A percentile compares a stretch with the other conserved stretches of the same genome.
Evolutionary conservation across 352 stramenopile genomes (phyloP).

Genomic region (Pythium volutum): DNA sequence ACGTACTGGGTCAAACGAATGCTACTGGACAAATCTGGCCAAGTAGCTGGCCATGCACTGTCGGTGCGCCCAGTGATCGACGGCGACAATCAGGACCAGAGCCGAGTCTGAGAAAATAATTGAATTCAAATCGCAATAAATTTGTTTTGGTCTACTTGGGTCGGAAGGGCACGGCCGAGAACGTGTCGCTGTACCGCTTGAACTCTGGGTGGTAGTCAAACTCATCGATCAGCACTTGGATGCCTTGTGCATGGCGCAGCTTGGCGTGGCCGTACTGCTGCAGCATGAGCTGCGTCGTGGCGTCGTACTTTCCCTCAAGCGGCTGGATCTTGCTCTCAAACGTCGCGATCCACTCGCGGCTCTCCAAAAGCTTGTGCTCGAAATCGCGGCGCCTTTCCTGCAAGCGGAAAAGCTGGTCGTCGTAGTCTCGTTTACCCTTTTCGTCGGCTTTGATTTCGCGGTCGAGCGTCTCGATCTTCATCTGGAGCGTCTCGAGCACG

Average conservation of each 20-base stretch:
- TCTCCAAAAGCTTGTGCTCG: constrained; percentile 48
- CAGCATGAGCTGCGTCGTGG: constrained; percentile 75
- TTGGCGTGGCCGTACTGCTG: constrained; percentile 87
- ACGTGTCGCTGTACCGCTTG: constrained; percentile 86
- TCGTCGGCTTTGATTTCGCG: constrained; percentile 70
- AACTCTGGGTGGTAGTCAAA: constrained; percentile 90
- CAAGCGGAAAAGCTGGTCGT: constrained; percentile 70
- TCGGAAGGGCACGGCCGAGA: constrained; percentile 78
- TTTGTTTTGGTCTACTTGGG: constrained; percentile 37
- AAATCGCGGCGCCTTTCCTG: constrained; percentile 49
- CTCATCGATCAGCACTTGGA: constrained; percentile 82
- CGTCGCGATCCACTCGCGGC: constrained; percentile 54
- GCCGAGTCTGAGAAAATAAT: not conserved
- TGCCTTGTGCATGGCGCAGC: constrained; percentile 73
- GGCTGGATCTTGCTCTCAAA: constrained; percentile 76
- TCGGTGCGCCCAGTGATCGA: not conserved
- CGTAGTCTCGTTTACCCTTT: constrained; percentile 77
- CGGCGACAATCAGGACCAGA: too few species aligned
- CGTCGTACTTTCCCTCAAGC: constrained; percentile 62
- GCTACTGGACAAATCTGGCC: not conserved
- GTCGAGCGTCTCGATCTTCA: constrained; percentile 58
- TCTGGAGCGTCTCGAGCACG: constrained; percentile 54
- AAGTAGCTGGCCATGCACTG: not conserved
- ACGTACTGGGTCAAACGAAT: too few species aligned
- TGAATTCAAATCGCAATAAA: not conserved